Evolutionary conservation across 192 early-diverging fungal species (phyloP).

Genomic region (Coemansia sp.): DNA sequence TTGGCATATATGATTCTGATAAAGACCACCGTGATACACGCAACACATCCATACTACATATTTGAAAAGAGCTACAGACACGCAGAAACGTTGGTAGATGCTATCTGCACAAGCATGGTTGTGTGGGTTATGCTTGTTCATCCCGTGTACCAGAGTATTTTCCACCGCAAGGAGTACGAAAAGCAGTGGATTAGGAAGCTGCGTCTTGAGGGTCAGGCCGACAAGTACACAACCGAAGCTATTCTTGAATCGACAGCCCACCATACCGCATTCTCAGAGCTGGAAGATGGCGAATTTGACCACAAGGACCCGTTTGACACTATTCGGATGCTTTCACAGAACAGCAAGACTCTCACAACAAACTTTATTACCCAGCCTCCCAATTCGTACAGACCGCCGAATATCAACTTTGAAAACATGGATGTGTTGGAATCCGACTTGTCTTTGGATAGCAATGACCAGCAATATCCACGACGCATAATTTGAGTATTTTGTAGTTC

Average conservation of each 20-base stretch:
- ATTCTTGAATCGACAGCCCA: neutral
- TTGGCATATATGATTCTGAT: constrained; percentile 23
- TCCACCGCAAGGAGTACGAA: constrained; percentile 22
- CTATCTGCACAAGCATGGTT: constrained; percentile 2
- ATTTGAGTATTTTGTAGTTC: neutral
- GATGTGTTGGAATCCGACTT: constrained; percentile 1
- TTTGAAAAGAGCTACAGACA: constrained; percentile 17
- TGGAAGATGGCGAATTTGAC: constrained; percentile 7
- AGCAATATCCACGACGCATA: constrained; percentile 10
- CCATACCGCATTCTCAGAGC: constrained; percentile 15
- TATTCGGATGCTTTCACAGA: constrained; percentile 17
- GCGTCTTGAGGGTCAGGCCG: constrained; percentile 17
- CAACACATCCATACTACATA: constrained; percentile 24
- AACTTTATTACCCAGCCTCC: neutral
- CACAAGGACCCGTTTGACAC: constrained; percentile 21
- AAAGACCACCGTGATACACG: constrained; percentile 28
- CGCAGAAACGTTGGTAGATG: constrained; percentile 21
- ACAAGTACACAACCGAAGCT: constrained; percentile 15
- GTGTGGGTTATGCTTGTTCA: constrained; percentile 32
- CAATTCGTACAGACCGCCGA: constrained; percentile 10
- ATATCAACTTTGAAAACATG: constrained; percentile 8
- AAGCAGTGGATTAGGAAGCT: constrained; percentile 28
- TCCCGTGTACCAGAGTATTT: constrained; percentile 22
- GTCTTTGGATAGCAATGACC: constrained; percentile 11
- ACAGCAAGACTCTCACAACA: constrained; percentile 9